Evolutionary conservation across 345 rosid species (phyloP).

Genomic region (Conringia planisiliqua): DNA sequence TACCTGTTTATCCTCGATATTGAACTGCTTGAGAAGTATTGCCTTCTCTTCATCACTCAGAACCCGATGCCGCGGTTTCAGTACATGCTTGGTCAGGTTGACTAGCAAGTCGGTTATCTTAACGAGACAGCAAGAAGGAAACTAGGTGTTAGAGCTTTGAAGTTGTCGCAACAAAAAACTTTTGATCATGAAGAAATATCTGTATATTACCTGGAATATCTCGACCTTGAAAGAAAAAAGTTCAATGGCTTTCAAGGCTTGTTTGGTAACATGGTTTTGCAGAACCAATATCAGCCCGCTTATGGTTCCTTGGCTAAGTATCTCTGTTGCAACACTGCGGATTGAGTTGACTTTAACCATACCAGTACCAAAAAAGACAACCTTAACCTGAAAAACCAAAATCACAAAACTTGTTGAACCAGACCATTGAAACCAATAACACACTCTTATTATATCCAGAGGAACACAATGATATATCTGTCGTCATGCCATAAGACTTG

Average conservation of each 20-base stretch:
- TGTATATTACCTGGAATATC: conserved; percentile 63
- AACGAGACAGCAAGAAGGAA: conserved; percentile 14
- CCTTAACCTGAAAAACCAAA: conserved; percentile 52
- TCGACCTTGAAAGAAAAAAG: conserved; percentile 78
- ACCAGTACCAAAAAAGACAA: conserved; percentile 62
- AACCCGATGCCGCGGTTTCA: conserved; percentile 69
- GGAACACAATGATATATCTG: background rate
- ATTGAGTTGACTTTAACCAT: conserved; percentile 61
- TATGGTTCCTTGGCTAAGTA: conserved; percentile 56
- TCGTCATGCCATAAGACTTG: background rate
- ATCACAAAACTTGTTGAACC: conserved; percentile 1
- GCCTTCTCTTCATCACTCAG: conserved; percentile 61
- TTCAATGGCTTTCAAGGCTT: conserved; percentile 72
- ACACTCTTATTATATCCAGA: background rate
- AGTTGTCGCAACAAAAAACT: background rate
- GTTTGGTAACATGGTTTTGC: conserved; percentile 70
- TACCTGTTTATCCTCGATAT: conserved; percentile 88
- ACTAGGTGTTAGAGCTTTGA: background rate
- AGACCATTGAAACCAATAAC: background rate
- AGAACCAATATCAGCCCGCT: conserved; percentile 64
- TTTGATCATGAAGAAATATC: background rate
- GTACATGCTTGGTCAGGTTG: conserved; percentile 76
- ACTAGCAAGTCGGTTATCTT: conserved; percentile 76
- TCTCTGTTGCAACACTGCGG: conserved; percentile 53
- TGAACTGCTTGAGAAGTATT: conserved; percentile 56